These are phyloP conservation scores for Aspergillus funiculosus DNA, from an alignment of 495 filamentous ascomycete genomes.

Conservation along the genomic window DNA sequence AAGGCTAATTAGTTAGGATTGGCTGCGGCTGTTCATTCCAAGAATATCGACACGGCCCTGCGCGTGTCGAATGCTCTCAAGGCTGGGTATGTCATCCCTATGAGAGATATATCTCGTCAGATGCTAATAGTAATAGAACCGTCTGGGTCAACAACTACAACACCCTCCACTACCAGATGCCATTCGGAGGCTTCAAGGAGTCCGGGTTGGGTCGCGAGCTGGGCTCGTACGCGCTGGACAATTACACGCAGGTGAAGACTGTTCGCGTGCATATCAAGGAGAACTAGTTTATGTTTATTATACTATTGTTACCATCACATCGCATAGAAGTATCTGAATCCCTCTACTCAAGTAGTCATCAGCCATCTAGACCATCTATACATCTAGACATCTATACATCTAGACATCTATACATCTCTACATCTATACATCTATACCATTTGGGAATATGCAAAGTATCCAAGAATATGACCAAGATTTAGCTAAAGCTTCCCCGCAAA, in stretches of 20 bases:
- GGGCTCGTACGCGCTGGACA: background rate
- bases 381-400: no score
- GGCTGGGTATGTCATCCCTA: slow-evolving; percentile 48
- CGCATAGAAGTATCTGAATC: no score
- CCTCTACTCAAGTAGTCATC: no score
- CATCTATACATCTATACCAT: no score
- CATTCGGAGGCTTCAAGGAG: slow-evolving; percentile 10
- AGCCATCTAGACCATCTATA: no score
- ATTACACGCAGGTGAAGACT: slow-evolving; percentile 3
- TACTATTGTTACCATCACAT: no score
- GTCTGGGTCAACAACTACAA: slow-evolving; percentile 6
- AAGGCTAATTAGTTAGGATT: slow-evolving; percentile 55
- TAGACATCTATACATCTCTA: no score
- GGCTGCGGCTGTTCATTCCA: slow-evolving; percentile 74
- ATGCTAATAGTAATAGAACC: background rate
- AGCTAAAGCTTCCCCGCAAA: no score
- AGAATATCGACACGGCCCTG: slow-evolving; percentile 69
- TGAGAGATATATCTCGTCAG: no score
- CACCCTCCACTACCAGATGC: slow-evolving; percentile 6
- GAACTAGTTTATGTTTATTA: no score
- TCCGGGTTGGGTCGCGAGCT: background rate
- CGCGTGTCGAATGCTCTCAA: slow-evolving; percentile 72
- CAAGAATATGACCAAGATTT: no score
- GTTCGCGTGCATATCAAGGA: slow-evolving; percentile 5
- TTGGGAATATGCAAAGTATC: no score